Base-by-base conservation (phyloP, 768 basidiomycete genomes). In the Leccinellum rugosiceps region DNA sequence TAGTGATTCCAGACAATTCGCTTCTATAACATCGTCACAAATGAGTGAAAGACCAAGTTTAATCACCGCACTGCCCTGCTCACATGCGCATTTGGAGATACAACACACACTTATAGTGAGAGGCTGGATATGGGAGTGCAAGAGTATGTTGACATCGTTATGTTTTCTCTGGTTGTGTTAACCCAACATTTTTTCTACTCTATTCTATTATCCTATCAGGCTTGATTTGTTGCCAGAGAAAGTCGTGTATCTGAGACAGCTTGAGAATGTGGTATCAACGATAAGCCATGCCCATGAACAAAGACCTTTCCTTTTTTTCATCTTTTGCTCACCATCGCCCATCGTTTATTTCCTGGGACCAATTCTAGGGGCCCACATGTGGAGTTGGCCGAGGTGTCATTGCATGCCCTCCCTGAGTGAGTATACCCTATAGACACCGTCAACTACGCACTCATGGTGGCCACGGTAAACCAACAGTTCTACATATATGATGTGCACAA, bases 381-480 rank as follows among this genome's bases (percentile, higher is more conserved):
- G 0, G 67, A 82, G 1, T 74, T 75, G 21, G 73, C 83, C 2
- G 80, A 85, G 61, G 82, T 84, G 58, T 78, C 83, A 26, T 57
- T 84, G 21, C 78, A 89, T 58, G 65, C 77, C 15, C 83, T 92
- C 1, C 92, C 94, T 0, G 90, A 92, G 70, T 87, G 95, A 17
- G 82, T 94, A 25, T 97, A 97, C 72, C 77, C 84, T 60, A 83
- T 96, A 73, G 92, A 94, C 64, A 74, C 88, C 26, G 85, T 88
- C 21, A 82, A 86, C 55, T 76, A 88, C 65, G 88, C 81, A 15
- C 83, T 98, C 46, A 92, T 98, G 15, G 89, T 97, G 25, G 91
- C 91, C 1, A 92, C 97, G 88, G 94, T 94, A 3, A 92, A 90
- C 58, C 82, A 95, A 13, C 75, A 92, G 6, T 92, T 98, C 65